These are phyloP conservation scores for Fusarium odoratissimum DNA, from an alignment of 2,329 filamentous ascomycete species.

Conservation along the genomic window DNA sequence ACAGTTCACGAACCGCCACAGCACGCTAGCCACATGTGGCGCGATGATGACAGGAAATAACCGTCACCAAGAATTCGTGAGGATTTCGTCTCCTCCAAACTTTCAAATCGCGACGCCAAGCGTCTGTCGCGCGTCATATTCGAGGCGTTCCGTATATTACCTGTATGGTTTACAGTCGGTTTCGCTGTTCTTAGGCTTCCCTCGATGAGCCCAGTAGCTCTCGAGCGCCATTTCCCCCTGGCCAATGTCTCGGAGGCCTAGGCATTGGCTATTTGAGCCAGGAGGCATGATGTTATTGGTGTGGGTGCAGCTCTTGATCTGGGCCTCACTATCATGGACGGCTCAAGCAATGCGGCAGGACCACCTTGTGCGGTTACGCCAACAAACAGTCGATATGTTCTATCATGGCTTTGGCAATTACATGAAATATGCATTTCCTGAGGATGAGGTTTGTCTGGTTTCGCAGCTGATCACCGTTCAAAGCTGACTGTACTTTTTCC, in stretches of 20 bases:
- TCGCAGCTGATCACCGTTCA: not conserved
- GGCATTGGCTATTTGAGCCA: constrained; percentile 34
- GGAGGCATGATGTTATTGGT: constrained; percentile 47
- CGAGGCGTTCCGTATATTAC: constrained; percentile 5
- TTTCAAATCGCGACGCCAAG: constrained; percentile 22
- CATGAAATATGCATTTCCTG: constrained; percentile 92
- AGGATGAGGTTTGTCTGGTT: constrained; percentile 76
- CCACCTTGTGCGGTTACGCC: constrained; percentile 66
- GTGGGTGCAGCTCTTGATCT: constrained; percentile 40
- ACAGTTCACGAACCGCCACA: constrained; percentile 8
- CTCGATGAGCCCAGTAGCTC: constrained; percentile 43
- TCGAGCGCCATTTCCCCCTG: constrained; percentile 37
- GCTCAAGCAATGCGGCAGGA: constrained; percentile 65
- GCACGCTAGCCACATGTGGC: constrained; percentile 32
- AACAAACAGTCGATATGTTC: constrained; percentile 81
- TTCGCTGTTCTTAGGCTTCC: constrained; percentile 19
- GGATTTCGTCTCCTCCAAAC: constrained; percentile 21
- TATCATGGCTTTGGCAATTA: constrained; percentile 98
- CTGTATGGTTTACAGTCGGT: constrained; percentile 9
- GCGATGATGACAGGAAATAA: constrained; percentile 41
- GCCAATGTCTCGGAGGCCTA: constrained; percentile 27
- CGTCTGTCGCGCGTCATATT: constrained; percentile 35
- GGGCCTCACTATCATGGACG: constrained; percentile 56
- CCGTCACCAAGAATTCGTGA: constrained; percentile 18
- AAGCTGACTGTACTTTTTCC: constrained; percentile 31